Evolutionary conservation across 1,284 basidiomycete genomes (phyloP).

Genomic region (Gomphus bonarii): DNA sequence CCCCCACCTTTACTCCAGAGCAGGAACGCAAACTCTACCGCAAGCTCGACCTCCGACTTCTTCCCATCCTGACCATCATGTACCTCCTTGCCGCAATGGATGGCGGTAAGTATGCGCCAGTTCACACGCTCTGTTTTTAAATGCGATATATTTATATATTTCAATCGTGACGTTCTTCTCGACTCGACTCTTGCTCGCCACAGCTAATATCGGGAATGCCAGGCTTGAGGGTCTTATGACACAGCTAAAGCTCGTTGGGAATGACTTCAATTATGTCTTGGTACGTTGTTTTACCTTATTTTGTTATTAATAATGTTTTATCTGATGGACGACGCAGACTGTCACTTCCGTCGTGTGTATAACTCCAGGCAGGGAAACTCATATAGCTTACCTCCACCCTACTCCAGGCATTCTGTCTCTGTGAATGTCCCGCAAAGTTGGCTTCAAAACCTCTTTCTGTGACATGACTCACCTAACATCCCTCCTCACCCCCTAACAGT

Average conservation of each 20-base stretch:
- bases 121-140: too few relatives aligned
- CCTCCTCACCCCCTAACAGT: background rate
- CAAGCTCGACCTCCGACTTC: background rate
- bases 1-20: background rate
- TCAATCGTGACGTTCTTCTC: too few relatives aligned
- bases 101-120: background rate
- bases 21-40: background rate
- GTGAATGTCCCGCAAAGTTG: slow-evolving; percentile 52
- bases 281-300: background rate
- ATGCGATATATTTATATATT: too few relatives aligned
- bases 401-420: slow-evolving; percentile 46
- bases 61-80: background rate
- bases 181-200: too few relatives aligned
- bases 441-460: slow-evolving; percentile 12
- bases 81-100: background rate
- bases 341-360: background rate
- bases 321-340: background rate
- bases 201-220: slow-evolving; percentile 59
- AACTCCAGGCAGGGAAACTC: too few relatives aligned
- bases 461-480: background rate
- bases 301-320: too few relatives aligned
- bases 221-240: slow-evolving; percentile 47
- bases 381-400: slow-evolving; percentile 28
- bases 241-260: slow-evolving; percentile 43
- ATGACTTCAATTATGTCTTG: slow-evolving; percentile 39